These are phyloP conservation scores for Hibiscus trionum DNA, from an alignment of 345 rosid genomes.

Conservation along the genomic window DNA sequence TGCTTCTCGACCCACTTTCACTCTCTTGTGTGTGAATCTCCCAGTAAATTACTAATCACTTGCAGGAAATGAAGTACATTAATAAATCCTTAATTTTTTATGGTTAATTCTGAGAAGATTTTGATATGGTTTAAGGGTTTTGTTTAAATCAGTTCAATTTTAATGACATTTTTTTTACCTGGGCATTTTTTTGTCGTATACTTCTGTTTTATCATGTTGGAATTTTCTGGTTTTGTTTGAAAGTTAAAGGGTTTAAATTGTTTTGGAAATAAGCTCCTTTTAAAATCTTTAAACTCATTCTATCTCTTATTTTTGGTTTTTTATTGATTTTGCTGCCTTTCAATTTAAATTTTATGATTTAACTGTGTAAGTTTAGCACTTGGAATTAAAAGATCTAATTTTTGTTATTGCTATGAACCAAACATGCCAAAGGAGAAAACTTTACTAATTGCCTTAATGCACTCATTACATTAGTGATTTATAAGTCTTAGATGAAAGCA, in stretches of 20 bases:
- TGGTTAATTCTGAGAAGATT: conserved; percentile 18
- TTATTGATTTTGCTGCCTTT: too few relatives aligned
- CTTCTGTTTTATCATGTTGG: background rate
- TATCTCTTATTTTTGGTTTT: too few relatives aligned
- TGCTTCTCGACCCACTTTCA: conserved; percentile 27
- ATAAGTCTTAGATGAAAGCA: conserved; percentile 20
- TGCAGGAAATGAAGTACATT: background rate
- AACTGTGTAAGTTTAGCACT: background rate
- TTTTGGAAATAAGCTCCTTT: background rate
- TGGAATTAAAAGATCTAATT: background rate
- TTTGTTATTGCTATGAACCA: background rate
- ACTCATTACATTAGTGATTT: background rate
- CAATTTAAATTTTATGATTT: background rate
- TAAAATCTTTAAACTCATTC: background rate
- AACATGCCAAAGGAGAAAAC: background rate
- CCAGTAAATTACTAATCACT: conserved; percentile 37
- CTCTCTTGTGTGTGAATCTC: conserved; percentile 26
- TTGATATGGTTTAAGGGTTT: conserved; percentile 41
- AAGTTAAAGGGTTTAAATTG: background rate
- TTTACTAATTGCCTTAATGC: background rate
- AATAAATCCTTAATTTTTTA: background rate
- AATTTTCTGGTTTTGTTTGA: background rate
- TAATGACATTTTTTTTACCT: background rate
- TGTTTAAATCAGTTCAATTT: background rate
- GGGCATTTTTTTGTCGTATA: background rate